Conservation (phyloP, 371 early-diverging fungal species). For the Syncephalastrum monosporum region DNA sequence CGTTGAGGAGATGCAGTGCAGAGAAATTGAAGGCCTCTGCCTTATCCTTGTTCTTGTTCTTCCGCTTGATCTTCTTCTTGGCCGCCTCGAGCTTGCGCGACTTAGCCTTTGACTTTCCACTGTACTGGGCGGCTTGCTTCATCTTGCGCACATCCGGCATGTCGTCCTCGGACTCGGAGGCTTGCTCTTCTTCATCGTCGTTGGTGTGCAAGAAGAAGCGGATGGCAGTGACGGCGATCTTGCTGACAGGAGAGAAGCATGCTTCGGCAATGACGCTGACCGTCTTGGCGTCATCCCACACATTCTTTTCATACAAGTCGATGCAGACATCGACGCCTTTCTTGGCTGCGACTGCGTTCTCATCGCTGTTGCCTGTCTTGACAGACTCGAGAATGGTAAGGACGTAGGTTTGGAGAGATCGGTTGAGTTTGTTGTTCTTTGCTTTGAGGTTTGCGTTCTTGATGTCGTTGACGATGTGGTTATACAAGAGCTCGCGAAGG, state of each 20-base stretch:
- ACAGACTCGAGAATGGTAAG: slow-evolving; percentile 81
- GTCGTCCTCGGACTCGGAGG: background rate
- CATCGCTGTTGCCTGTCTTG: slow-evolving; percentile 54
- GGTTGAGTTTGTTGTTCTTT: slow-evolving; percentile 96
- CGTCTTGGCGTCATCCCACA: slow-evolving; percentile 97
- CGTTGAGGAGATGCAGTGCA: slow-evolving; percentile 90
- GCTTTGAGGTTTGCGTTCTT: slow-evolving; percentile 86
- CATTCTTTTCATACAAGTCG: slow-evolving; percentile 90
- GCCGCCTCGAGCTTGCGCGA: slow-evolving; percentile 71
- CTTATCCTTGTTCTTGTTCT: slow-evolving; percentile 59
- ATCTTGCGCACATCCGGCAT: slow-evolving; percentile 69
- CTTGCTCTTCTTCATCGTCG: slow-evolving; percentile 63
- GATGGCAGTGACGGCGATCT: slow-evolving; percentile 89
- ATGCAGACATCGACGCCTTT: slow-evolving; percentile 94
- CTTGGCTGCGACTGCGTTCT: slow-evolving; percentile 87
- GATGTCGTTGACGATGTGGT: slow-evolving; percentile 92
- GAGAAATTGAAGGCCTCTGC: slow-evolving; percentile 88
- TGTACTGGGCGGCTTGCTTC: slow-evolving; percentile 74
- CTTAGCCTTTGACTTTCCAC: slow-evolving; percentile 82
- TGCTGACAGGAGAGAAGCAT: slow-evolving; percentile 86
- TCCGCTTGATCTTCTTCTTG: slow-evolving; percentile 65
- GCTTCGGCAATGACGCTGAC: slow-evolving; percentile 97
- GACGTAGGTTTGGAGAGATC: slow-evolving; percentile 93
- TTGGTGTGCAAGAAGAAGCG: slow-evolving; percentile 90
- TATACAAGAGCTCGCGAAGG: slow-evolving; percentile 84